These are phyloP conservation scores for Coccomyxa sp. DNA, from an alignment of 139 green algal genomes.

Conservation along the genomic window DNA sequence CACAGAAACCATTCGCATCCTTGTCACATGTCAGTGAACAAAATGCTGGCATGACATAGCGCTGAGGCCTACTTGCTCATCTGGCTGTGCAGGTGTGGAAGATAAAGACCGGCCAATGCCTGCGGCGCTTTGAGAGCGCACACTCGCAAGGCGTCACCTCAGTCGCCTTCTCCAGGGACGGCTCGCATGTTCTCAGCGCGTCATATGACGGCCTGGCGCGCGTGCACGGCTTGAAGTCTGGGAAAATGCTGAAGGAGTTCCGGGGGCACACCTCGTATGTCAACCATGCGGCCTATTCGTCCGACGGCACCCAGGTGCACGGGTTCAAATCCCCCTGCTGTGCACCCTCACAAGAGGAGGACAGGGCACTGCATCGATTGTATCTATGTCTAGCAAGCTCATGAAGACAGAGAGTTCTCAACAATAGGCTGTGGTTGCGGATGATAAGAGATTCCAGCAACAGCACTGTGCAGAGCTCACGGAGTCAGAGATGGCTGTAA, in stretches of 20 bases:
- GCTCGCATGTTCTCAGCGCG: slow-evolving; percentile 78
- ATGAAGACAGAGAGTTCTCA: no score
- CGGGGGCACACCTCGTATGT: slow-evolving; percentile 92
- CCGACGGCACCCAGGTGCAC: slow-evolving; percentile 61
- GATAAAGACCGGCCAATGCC: slow-evolving; percentile 84
- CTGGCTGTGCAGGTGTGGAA: slow-evolving; percentile 81
- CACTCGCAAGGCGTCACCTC: slow-evolving; percentile 87
- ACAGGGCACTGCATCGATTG: no score
- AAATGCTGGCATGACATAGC: no score
- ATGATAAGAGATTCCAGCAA: no score
- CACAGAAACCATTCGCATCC: no score
- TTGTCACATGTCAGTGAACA: no score
- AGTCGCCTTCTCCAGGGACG: slow-evolving; percentile 81
- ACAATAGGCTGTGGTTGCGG: no score
- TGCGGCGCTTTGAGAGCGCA: slow-evolving; percentile 83
- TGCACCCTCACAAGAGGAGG: no score
- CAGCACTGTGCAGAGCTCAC: no score
- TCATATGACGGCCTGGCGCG: slow-evolving; percentile 86
- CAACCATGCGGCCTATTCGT: slow-evolving; percentile 75
- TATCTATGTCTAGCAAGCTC: no score
- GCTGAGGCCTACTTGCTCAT: not conserved
- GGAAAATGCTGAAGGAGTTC: slow-evolving; percentile 96
- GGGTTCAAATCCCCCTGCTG: no score
- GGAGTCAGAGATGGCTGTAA: not conserved
- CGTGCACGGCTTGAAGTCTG: slow-evolving; percentile 94